Percentiles rank a stretch among this genome's conserved stretches.
phyloP scores from a whole-genome alignment of 176 grass and related monocot species.

The Eleusine coracana region DNA sequence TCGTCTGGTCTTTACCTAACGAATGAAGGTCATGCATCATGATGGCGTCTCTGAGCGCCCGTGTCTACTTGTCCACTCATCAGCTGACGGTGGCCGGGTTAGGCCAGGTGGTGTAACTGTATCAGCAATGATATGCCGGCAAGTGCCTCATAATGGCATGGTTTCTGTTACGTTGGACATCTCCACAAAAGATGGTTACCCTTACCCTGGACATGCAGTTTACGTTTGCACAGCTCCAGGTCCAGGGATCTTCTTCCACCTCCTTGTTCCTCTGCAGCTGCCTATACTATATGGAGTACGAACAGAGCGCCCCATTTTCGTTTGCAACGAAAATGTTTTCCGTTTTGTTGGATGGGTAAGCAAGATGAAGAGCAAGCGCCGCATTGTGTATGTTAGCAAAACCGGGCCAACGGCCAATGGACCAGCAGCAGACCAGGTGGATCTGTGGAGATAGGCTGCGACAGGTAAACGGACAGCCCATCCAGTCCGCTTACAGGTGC shows the following conservation, averaged over 20 bases:
- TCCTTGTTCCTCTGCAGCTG: too few species aligned
- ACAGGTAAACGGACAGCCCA: neutral
- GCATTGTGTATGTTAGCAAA: neutral
- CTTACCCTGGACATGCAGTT: neutral
- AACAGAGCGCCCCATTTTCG: too few species aligned
- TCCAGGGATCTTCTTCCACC: neutral
- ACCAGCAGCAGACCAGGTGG: neutral
- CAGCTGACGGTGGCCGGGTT: neutral
- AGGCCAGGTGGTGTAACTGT: neutral
- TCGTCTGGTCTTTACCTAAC: neutral
- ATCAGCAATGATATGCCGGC: neutral
- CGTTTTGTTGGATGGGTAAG: too few species aligned
- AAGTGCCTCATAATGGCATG: neutral
- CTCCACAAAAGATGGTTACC: too few species aligned
- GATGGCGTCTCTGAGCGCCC: constrained; percentile 22
- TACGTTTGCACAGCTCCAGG: too few species aligned
- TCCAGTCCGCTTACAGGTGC: neutral
- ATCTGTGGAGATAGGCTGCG: too few species aligned
- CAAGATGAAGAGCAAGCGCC: too few species aligned
- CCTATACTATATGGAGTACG: too few species aligned
- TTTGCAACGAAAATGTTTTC: too few species aligned
- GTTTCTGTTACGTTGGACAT: neutral
- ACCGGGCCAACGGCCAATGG: neutral
- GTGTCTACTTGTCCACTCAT: constrained; percentile 22
- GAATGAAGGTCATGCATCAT: neutral